These are phyloP conservation scores for Daldinia eschscholtzii DNA, from an alignment of 2,329 filamentous ascomycete genomes.

Conservation along the genomic window DNA sequence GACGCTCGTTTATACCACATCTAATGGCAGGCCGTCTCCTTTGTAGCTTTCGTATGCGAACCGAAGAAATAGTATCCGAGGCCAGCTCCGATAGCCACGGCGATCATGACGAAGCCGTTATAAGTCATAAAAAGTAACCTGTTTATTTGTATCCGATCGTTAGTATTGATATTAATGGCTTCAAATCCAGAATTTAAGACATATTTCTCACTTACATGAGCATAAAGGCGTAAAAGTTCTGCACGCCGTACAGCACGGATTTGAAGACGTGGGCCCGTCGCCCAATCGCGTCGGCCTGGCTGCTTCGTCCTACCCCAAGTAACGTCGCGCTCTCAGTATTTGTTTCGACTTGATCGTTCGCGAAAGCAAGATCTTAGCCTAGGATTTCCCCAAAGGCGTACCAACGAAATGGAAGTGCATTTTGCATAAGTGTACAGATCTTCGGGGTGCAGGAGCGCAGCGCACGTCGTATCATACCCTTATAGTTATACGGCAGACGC, in stretches of 20 bases:
- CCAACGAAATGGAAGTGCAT: constrained; percentile 24
- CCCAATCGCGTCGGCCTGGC: constrained; percentile 67
- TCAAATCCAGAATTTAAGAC: background rate
- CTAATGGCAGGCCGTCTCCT: constrained; percentile 93
- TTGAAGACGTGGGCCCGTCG: constrained; percentile 82
- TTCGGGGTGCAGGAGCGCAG: constrained; percentile 25
- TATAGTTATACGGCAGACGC: constrained; percentile 25
- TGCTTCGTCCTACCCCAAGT: constrained; percentile 77
- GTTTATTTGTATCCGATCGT: constrained; percentile 3
- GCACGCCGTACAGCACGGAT: constrained; percentile 85
- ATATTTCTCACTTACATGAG: constrained; percentile 82
- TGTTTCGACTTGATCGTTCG: constrained; percentile 52
- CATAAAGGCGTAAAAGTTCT: constrained; percentile 99
- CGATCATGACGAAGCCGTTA: constrained; percentile 97
- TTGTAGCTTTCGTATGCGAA: constrained; percentile 75
- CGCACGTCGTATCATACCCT: constrained; percentile 19
- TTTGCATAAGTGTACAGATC: constrained; percentile 1
- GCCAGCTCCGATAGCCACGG: constrained; percentile 89
- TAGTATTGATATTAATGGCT: constrained; percentile 7
- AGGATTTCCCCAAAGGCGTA: constrained; percentile 39
- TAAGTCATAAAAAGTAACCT: constrained; percentile 99
- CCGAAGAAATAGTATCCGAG: constrained; percentile 89
- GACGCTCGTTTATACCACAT: background rate
- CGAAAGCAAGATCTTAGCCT: constrained; percentile 40
- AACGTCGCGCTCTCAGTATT: constrained; percentile 74